A percentile compares a stretch with the other conserved stretches of the same genome.
Conservation (phyloP, 2,329 filamentous ascomycete species). For the Cryphonectria naterciae region DNA sequence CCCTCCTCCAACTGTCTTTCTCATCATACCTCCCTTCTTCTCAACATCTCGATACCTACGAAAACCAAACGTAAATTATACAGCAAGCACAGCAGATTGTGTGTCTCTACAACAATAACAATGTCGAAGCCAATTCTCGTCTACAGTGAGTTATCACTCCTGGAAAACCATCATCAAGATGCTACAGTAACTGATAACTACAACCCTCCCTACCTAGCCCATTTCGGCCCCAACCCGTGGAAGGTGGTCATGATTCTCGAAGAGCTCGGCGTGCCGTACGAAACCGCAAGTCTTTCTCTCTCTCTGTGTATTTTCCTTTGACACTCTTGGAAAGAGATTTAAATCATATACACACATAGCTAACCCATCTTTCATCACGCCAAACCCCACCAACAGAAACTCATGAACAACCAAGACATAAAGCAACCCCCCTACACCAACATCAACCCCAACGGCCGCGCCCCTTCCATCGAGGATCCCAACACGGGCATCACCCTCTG, state of each 20-base stretch:
- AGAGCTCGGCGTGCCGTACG: slow-evolving; percentile 17
- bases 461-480: slow-evolving; percentile 48
- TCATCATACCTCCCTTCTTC: neutral
- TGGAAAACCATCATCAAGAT: neutral
- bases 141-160: neutral
- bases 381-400: neutral
- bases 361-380: neutral
- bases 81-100: neutral
- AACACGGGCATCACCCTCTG: slow-evolving; percentile 49
- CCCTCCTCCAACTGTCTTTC: neutral
- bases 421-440: slow-evolving; percentile 20
- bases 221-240: slow-evolving; percentile 12
- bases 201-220: neutral
- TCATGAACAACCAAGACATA: neutral
- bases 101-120: neutral
- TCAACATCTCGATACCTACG: neutral
- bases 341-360: neutral
- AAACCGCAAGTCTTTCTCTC: slow-evolving; percentile 32
- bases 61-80: neutral
- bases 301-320: slow-evolving; percentile 21
- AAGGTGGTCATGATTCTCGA: slow-evolving; percentile 18
- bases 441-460: slow-evolving; percentile 28
- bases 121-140: slow-evolving; percentile 6
- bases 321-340: too few species aligned
- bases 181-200: neutral